Percentiles rank a stretch among this genome's conserved stretches.
Evolutionary conservation across 2,329 filamentous ascomycete species (phyloP).

Genomic region (Trichoderma sp.): DNA sequence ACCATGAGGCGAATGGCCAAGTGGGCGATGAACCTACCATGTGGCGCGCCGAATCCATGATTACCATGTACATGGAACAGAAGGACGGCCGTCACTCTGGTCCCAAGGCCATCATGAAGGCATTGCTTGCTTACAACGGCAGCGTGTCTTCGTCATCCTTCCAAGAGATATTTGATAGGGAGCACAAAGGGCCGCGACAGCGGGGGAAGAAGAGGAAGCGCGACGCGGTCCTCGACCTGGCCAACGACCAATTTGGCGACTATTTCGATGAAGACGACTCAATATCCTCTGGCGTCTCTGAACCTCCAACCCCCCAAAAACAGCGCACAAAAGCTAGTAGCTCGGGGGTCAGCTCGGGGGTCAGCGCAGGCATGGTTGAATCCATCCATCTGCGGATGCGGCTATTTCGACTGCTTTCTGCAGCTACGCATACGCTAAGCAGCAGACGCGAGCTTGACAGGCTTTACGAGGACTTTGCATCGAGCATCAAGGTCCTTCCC

Average conservation of each 20-base stretch:
- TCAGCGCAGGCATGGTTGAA: conserved; percentile 42
- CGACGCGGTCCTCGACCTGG: conserved; percentile 50
- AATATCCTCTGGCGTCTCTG: conserved; percentile 45
- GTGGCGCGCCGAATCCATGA: conserved; percentile 53
- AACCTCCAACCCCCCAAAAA: conserved; percentile 47
- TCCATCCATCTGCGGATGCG: conserved; percentile 62
- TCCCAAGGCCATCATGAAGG: conserved; percentile 58
- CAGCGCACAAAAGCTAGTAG: conserved; percentile 27
- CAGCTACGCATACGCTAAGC: conserved; percentile 47
- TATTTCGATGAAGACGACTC: conserved; percentile 57
- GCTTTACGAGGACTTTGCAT: conserved; percentile 59
- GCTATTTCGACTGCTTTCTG: conserved; percentile 56
- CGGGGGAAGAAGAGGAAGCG: conserved; percentile 51
- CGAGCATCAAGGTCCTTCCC: conserved; percentile 57
- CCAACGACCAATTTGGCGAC: conserved; percentile 59
- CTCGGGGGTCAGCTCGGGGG: conserved; percentile 27
- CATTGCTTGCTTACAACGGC: conserved; percentile 65
- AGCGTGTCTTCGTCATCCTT: conserved; percentile 54
- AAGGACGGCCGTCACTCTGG: conserved; percentile 45
- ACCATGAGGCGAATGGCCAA: conserved; percentile 25
- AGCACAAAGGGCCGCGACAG: conserved; percentile 45
- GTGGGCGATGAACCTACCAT: conserved; percentile 28
- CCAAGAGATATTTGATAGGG: conserved; percentile 65
- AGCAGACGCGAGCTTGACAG: conserved; percentile 44
- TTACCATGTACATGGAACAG: conserved; percentile 58